These are phyloP conservation scores for Wickerhamiella shivajii DNA, from an alignment of 805 yeast genomes.

Conservation along the genomic window DNA sequence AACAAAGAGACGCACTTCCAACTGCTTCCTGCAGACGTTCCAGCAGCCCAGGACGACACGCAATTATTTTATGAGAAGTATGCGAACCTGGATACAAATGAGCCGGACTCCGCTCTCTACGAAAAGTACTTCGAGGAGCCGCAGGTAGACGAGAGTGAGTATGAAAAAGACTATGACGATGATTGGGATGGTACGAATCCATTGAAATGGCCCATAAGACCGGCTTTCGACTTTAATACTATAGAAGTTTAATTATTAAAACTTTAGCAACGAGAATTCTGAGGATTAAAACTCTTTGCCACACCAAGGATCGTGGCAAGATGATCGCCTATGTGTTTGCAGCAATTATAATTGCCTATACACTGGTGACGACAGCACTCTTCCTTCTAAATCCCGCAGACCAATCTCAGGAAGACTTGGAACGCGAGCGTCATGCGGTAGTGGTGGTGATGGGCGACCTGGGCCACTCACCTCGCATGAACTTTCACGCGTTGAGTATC, in stretches of 20 bases:
- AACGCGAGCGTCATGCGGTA: conserved; percentile 38
- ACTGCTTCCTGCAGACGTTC: too few species aligned
- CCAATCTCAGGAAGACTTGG: conserved; percentile 15
- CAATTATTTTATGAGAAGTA: conserved; percentile 9
- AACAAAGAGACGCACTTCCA: not conserved
- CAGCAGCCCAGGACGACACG: too few species aligned
- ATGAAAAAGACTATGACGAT: not conserved
- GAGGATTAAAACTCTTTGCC: too few species aligned
- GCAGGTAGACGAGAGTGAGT: conserved; percentile 1
- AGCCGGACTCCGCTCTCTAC: not conserved
- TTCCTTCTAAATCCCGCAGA: too few species aligned
- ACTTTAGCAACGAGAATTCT: too few species aligned
- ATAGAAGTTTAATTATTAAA: too few species aligned
- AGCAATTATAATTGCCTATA: too few species aligned
- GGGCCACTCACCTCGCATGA: conserved; percentile 91
- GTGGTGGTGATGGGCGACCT: conserved; percentile 83
- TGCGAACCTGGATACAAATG: not conserved
- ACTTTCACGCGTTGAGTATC: conserved; percentile 74
- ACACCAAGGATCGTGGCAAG: too few species aligned
- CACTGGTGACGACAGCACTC: too few species aligned
- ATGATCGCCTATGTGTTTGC: too few species aligned
- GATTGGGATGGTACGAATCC: conserved; percentile 2
- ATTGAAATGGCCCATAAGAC: conserved; percentile 3
- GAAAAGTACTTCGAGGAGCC: conserved; percentile 2
- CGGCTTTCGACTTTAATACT: not conserved